Conservation (phyloP, 805 yeast genomes). For the Ogataea ramenticola region DNA sequence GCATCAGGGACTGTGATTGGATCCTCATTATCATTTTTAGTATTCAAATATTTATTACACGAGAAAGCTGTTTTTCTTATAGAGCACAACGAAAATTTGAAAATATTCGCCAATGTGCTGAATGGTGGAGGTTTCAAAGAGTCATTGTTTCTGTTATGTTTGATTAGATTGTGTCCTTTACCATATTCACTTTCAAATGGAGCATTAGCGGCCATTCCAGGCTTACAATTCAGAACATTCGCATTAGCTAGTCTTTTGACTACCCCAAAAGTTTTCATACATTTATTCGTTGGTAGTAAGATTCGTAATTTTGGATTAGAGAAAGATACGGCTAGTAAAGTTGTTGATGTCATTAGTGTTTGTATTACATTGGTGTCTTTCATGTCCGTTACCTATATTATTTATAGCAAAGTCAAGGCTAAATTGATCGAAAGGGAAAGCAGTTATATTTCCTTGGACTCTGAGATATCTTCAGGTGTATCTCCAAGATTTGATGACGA, state of each 20-base stretch:
- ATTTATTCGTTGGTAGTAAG: slow-evolving; percentile 71
- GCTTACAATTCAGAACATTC: slow-evolving; percentile 55
- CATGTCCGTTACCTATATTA: slow-evolving; percentile 53
- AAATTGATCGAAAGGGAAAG: slow-evolving; percentile 15
- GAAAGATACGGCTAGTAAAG: slow-evolving; percentile 38
- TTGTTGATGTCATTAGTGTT: slow-evolving; percentile 60
- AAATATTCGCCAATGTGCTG: slow-evolving; percentile 68
- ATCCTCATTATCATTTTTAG: slow-evolving; percentile 63
- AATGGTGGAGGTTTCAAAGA: slow-evolving; percentile 48
- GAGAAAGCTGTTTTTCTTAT: slow-evolving; percentile 56
- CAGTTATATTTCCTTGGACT: background rate
- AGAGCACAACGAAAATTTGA: slow-evolving; percentile 52
- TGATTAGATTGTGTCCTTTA: slow-evolving; percentile 81
- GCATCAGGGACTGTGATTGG: slow-evolving; percentile 67
- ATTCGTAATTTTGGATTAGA: slow-evolving; percentile 61
- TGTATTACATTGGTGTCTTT: slow-evolving; percentile 48
- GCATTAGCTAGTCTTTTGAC: slow-evolving; percentile 65
- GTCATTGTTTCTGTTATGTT: slow-evolving; percentile 55
- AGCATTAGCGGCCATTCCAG: slow-evolving; percentile 83
- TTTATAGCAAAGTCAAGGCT: slow-evolving; percentile 49
- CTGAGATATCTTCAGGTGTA: background rate
- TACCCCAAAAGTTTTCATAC: slow-evolving; percentile 76
- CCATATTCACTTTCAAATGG: slow-evolving; percentile 93
- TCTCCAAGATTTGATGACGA: background rate
- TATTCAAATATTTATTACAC: slow-evolving; percentile 54